phyloP scores from a whole-genome alignment of 768 basidiomycete genomes.

The Tubosaeta brunneosetosa region DNA sequence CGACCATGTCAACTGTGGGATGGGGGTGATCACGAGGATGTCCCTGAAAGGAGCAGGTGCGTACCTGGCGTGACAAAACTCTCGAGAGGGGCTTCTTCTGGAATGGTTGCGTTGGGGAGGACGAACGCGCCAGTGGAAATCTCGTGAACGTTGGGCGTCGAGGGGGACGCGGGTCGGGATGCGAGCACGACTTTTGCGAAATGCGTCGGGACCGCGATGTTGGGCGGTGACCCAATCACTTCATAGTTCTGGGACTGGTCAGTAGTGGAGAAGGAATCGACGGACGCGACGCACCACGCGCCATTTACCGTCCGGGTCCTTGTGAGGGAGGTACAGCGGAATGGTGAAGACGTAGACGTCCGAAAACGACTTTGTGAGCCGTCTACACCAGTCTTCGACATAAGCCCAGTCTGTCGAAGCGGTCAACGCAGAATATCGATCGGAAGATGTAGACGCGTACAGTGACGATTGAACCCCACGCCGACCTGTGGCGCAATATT shows the following conservation, averaged over 20 bases:
- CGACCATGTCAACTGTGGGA: slow-evolving; percentile 79
- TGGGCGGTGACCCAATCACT: slow-evolving; percentile 90
- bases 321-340: slow-evolving; percentile 89
- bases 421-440: not conserved
- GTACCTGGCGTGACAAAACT: slow-evolving; percentile 79
- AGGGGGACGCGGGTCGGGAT: slow-evolving; percentile 68
- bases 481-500: slow-evolving; percentile 99
- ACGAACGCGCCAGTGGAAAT: slow-evolving; percentile 92
- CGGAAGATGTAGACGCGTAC: slow-evolving; percentile 39
- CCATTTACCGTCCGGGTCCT: slow-evolving; percentile 89
- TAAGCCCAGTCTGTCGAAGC: slow-evolving; percentile 83
- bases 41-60: not conserved
- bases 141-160: slow-evolving; percentile 65
- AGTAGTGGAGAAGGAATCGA: not conserved
- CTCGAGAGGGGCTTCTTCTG: slow-evolving; percentile 76
- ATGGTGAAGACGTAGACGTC: slow-evolving; percentile 98
- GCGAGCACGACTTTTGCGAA: slow-evolving; percentile 94
- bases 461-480: slow-evolving; percentile 95
- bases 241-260: slow-evolving; percentile 65
- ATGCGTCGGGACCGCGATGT: slow-evolving; percentile 92
- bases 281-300: slow-evolving; percentile 62
- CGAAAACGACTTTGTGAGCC: slow-evolving; percentile 78
- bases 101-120: slow-evolving; percentile 89
- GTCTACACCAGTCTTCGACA: slow-evolving; percentile 91
- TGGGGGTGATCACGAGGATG: not conserved